phyloP scores from a whole-genome alignment of 768 basidiomycete species.

The Naganishia vishniacii region DNA sequence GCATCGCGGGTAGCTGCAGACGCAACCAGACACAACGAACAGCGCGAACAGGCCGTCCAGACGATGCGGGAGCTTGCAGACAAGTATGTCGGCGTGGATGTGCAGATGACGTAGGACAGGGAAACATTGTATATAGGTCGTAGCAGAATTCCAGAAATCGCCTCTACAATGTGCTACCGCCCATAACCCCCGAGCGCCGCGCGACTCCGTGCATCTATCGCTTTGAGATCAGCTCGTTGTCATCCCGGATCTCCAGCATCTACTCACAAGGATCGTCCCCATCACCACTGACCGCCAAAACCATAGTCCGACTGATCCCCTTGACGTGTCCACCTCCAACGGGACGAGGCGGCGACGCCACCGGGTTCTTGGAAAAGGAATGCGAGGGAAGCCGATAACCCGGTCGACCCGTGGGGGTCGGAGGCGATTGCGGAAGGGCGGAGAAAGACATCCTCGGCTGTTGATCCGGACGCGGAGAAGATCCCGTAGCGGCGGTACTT shows the following conservation, averaged over 20 bases:
- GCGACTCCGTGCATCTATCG: too few species aligned
- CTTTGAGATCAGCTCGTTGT: too few species aligned
- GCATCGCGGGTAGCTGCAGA: constrained; percentile 59
- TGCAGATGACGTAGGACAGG: neutral
- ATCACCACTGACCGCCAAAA: neutral
- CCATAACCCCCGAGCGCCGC: too few species aligned
- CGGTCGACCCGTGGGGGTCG: too few species aligned
- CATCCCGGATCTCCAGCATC: too few species aligned
- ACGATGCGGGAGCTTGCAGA: constrained; percentile 35
- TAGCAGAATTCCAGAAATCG: too few species aligned
- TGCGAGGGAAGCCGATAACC: neutral
- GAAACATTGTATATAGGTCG: constrained; percentile 16
- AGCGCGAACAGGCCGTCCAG: constrained; percentile 54
- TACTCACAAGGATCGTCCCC: constrained; percentile 8
- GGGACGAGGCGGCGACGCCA: neutral
- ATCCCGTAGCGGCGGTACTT: too few species aligned
- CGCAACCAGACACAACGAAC: constrained; percentile 25
- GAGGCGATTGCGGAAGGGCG: too few species aligned
- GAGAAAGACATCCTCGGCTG: too few species aligned
- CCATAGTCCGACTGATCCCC: constrained; percentile 9
- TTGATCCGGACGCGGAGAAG: too few species aligned
- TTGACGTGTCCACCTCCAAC: neutral
- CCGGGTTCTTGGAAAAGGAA: constrained; percentile 1
- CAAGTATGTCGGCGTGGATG: constrained; percentile 8
- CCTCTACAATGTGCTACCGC: too few species aligned